Evolutionary conservation across 2,329 filamentous ascomycete genomes (phyloP).

Genomic region (Cyclaneusma minus): DNA sequence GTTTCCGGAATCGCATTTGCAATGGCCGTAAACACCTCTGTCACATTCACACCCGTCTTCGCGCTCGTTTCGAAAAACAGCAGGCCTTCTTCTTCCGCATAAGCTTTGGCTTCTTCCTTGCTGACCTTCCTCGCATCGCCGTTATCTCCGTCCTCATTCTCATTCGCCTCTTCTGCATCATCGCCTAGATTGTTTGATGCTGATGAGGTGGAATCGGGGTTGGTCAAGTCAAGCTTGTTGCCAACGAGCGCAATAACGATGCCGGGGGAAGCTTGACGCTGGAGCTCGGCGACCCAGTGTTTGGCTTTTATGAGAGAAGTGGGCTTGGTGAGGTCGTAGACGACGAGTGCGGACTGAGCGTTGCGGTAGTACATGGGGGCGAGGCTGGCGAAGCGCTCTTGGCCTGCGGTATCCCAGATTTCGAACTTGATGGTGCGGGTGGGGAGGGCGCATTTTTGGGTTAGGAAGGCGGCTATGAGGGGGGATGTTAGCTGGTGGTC

Average conservation of each 20-base stretch:
- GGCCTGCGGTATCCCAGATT: conserved; percentile 97
- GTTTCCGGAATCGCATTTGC: conserved; percentile 97
- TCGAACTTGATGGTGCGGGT: conserved; percentile 85
- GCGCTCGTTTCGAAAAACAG: conserved; percentile 97
- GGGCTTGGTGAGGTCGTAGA: conserved; percentile 96
- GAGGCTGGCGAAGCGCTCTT: conserved; percentile 91
- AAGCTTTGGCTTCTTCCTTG: conserved; percentile 79
- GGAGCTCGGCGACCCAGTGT: conserved; percentile 96
- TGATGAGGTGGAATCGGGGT: conserved; percentile 31
- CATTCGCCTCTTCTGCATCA: conserved; percentile 27
- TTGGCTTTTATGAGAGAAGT: conserved; percentile 92
- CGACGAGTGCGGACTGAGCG: conserved; percentile 89
- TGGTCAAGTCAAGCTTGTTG: conserved; percentile 88
- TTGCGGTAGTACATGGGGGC: conserved; percentile 99
- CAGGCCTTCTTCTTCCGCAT: conserved; percentile 86
- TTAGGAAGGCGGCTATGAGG: conserved; percentile 74
- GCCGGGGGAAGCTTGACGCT: conserved; percentile 86
- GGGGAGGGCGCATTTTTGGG: conserved; percentile 94
- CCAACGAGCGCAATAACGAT: conserved; percentile 96
- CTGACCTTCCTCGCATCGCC: conserved; percentile 75
- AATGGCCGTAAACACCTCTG: conserved; percentile 94
- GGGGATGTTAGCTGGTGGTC: conserved; percentile 1
- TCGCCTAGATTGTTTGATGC: conserved; percentile 32
- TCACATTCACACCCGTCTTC: conserved; percentile 88
- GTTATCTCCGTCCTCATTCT: conserved; percentile 42